Base-by-base conservation (phyloP, 495 filamentous ascomycete species). In the Coniosporium apollinis region DNA sequence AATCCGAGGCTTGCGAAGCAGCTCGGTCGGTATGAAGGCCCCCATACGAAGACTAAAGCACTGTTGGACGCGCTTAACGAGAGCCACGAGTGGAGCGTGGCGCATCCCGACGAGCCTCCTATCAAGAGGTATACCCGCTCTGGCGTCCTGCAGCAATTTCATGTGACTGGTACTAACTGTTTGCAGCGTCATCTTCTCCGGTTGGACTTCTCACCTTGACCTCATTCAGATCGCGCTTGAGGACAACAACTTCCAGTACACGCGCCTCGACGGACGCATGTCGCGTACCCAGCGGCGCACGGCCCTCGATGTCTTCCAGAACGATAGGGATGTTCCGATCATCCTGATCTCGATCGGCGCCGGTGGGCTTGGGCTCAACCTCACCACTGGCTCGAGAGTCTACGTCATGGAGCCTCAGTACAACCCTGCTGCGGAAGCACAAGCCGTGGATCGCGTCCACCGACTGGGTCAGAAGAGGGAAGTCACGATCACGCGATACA, bases 341-440 rank as follows among this genome's bases (percentile, higher is more conserved):
- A 79, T 97, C 30, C 66, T 97, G 8, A 79, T 92, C 33, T 94
- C 86, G 19, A 86, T 96, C 55, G 81, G 70, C 42, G 89, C 89
- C 1, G 89, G 87, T 37, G 89, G 89, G 21, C 67, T 94, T 14
- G 89, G 87, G 7, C 70, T 97, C 21, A 97, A 97, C 48, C 64
- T 97, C 16, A 94, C 84, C 0, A 61, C 76, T 2, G 89, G 75
- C 16, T 86, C 74, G 49, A 74, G 72, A 24, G 89, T 87, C 9
- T 97, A 84, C 47, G 77, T 96, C 30, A 94, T 97, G 89, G 89
- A 97, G 55, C 89, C 89, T 2, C 84, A 94, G 45, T 97, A 83
- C 53, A 97, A 97, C 52, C 89, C 89, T 1, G 86, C 84, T 4
- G 81, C 84, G 0, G 86, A 96, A 44, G 82, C 84, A 4, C 89